Conservation (phyloP, 202 grass and related monocot genomes). For the Digitaria exilis region DNA sequence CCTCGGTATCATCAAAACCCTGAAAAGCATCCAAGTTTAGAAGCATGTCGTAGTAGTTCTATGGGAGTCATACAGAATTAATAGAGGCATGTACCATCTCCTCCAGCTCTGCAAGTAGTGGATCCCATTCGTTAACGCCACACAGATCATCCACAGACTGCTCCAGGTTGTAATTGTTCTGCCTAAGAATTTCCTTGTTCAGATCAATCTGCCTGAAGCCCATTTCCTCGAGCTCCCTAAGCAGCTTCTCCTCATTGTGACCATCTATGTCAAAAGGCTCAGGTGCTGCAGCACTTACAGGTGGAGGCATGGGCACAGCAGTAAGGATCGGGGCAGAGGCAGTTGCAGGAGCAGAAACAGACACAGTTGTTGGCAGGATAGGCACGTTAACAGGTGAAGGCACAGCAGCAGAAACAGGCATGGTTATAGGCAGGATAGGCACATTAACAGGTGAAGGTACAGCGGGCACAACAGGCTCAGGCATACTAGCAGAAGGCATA, state of each 20-base stretch:
- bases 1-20: slow-evolving; percentile 70
- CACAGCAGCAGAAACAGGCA: neutral
- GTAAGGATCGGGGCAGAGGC: neutral
- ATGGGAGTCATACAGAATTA: neutral
- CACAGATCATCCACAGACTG: slow-evolving; percentile 91
- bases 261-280: slow-evolving; percentile 20
- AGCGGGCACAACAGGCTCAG: neutral
- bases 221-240: slow-evolving; percentile 92
- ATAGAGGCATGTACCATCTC: slow-evolving; percentile 61
- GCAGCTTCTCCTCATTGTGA: slow-evolving; percentile 65
- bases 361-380: neutral
- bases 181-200: slow-evolving; percentile 96
- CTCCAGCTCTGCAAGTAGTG: slow-evolving; percentile 69
- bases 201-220: slow-evolving; percentile 87
- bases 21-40: slow-evolving; percentile 29
- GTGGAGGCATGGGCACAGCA: neutral
- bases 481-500: slow-evolving; percentile 17
- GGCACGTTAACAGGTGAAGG: neutral
- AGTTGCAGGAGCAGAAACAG: neutral
- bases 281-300: neutral
- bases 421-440: neutral
- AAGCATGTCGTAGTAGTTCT: neutral
- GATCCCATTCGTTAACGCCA: slow-evolving; percentile 65
- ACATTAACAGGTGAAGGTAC: neutral
- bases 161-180: slow-evolving; percentile 88